Percentiles rank a stretch among this genome's conserved stretches.
Conservation (phyloP, 2,329 filamentous ascomycete species). For the Fusarium sp. region DNA sequence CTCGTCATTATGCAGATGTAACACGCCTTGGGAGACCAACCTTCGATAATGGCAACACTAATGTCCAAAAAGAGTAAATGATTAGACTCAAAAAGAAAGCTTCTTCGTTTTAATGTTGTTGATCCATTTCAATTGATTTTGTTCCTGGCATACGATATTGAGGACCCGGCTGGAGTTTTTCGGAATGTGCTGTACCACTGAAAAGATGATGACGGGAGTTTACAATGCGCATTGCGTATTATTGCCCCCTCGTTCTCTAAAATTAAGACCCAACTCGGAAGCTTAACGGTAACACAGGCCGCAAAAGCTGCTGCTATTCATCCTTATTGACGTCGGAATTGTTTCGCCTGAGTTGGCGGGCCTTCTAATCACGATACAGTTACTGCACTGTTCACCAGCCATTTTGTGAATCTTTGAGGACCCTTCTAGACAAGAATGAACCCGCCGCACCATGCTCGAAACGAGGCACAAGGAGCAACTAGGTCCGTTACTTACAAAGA, state of each 20-base stretch:
- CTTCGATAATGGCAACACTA: constrained; percentile 5
- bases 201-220: constrained; percentile 24
- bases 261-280: constrained; percentile 15
- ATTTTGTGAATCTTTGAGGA: constrained; percentile 8
- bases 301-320: neutral
- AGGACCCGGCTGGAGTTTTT: constrained; percentile 1
- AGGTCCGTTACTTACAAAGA: constrained; percentile 31
- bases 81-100: constrained; percentile 7
- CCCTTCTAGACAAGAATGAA: constrained; percentile 11
- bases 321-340: neutral
- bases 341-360: neutral
- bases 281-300: constrained; percentile 18
- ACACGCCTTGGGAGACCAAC: constrained; percentile 4
- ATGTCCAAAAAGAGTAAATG: constrained; percentile 11
- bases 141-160: constrained; percentile 15
- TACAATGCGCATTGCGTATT: constrained; percentile 11
- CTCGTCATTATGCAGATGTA: constrained; percentile 41
- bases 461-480: constrained; percentile 36
- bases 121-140: constrained; percentile 24
- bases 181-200: constrained; percentile 14
- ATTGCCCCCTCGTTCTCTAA: constrained; percentile 12
- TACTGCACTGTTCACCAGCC: neutral
- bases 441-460: constrained; percentile 34
- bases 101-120: constrained; percentile 13
- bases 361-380: constrained; percentile 8